Base-by-base conservation (phyloP, 352 stramenopile genomes). In the Globisporangium recalcitrans region DNA sequence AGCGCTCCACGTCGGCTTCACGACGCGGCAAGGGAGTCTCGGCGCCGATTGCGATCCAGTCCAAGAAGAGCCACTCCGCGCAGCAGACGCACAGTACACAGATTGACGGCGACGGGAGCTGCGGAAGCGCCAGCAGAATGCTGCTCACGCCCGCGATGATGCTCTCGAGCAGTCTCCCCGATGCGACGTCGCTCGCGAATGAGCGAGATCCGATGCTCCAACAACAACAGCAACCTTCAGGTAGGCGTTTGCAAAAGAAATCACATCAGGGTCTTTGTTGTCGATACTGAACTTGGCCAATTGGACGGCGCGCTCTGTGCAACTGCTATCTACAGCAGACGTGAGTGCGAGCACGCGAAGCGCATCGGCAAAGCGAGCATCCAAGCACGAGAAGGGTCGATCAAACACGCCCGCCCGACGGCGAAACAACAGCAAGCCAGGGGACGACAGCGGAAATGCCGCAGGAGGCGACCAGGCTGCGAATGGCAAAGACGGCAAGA, bases 81-180 rank as follows among this genome's bases (percentile, higher is more conserved):
- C 44, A 47, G 57, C 58, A 62, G 38, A 24, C 24, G 48, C 54
- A 62, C 16, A 52, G 34, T 26, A 53, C 36, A 26, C 9, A 53
- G 56, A 46, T 36, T 24, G 42, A 29, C 46, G 47, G 61, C 66
- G 64, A 44, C 21, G 62, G 34, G 54, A 72, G 40, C 61, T 57
- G 22, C 49, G 58, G 57, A 67, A 62, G n/a, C 48, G 67, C 44
- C 68, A 72, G 65, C 60, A 84, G 83, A 64, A 31, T 77, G 52
- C 63, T 91, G 64, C 74, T 88, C 29, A 88, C 81, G 16, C 79
- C 81, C 0, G 75, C 77, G 58, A 91, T 90, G 80, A 88, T 90
- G 80, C 69, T 91, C 38, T 87, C 81, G n/a, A 78, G 63, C 38
- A 88, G 77, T 49, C 74, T 67, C 16, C 81, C 81, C n/a, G 75